Conservation (phyloP, 2,329 filamentous ascomycete genomes). For the Diplodia intermedia region DNA sequence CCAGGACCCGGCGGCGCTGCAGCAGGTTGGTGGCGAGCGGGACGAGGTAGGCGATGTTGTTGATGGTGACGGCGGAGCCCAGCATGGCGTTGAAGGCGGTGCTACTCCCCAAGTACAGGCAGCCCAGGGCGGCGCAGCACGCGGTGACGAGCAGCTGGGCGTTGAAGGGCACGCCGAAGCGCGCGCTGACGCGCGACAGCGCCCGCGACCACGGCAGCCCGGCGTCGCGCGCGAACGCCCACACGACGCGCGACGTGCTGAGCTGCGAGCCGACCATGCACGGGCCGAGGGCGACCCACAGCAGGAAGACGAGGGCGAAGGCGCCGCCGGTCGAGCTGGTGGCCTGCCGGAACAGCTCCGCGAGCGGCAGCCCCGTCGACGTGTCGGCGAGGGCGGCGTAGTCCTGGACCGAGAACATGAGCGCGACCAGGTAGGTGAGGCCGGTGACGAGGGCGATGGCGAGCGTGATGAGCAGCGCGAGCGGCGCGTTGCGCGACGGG, state of each 20-base stretch:
- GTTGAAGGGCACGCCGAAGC: conserved; percentile 32
- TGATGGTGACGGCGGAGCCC: conserved; percentile 30
- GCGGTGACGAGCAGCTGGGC: conserved; percentile 33
- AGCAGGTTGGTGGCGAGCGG: conserved; percentile 27
- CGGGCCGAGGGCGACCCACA: conserved; percentile 54
- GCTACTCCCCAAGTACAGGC: conserved; percentile 32
- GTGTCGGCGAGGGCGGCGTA: conserved; percentile 52
- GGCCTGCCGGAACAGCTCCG: conserved; percentile 57
- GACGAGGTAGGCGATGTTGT: conserved; percentile 32
- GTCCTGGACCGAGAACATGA: conserved; percentile 62
- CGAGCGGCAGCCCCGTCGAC: conserved; percentile 53
- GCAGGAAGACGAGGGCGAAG: conserved; percentile 52
- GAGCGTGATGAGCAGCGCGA: conserved; percentile 54
- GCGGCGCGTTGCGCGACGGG: conserved; percentile 49
- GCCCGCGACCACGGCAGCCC: background rate
- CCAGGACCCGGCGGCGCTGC: conserved; percentile 17
- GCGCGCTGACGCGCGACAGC: background rate
- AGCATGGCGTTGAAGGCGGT: conserved; percentile 35
- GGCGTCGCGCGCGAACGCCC: conserved; percentile 56
- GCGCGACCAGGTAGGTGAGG: conserved; percentile 57
- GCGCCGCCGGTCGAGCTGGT: conserved; percentile 52
- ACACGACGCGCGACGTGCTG: conserved; percentile 46
- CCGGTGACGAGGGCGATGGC: conserved; percentile 59
- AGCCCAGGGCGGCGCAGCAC: conserved; percentile 34
- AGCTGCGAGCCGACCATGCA: conserved; percentile 51